phyloP scores from a whole-genome alignment of 768 basidiomycete genomes.

The Serendipita sp. region DNA sequence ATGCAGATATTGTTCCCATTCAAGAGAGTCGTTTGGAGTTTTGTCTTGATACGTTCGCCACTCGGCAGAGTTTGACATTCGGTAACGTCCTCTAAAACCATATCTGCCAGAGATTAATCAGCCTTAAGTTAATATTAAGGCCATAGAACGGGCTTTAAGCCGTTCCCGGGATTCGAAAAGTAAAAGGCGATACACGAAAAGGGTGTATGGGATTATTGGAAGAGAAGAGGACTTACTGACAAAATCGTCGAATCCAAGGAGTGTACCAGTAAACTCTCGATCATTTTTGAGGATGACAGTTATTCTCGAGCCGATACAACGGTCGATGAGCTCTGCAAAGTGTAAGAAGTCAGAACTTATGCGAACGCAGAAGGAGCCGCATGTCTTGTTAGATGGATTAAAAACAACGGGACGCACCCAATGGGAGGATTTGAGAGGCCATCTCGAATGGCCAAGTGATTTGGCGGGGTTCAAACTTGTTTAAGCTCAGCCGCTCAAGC shows the following conservation, averaged over 20 bases:
- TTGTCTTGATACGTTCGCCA: slow-evolving; percentile 56
- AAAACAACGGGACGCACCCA: slow-evolving; percentile 32
- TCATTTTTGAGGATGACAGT: slow-evolving; percentile 99
- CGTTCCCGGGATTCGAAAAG: background rate
- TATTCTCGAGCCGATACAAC: slow-evolving; percentile 90
- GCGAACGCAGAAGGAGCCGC: background rate
- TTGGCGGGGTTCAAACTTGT: too few species aligned
- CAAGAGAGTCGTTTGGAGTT: slow-evolving; percentile 71
- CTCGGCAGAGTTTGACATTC: slow-evolving; percentile 87
- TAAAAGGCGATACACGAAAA: background rate
- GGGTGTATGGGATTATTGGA: background rate
- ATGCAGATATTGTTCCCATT: slow-evolving; percentile 97
- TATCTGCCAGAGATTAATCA: slow-evolving; percentile 32
- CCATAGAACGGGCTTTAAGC: background rate
- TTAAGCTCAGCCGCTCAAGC: too few species aligned
- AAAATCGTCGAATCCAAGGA: slow-evolving; percentile 96
- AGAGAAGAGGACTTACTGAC: slow-evolving; percentile 64
- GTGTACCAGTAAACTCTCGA: slow-evolving; percentile 87
- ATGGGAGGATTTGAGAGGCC: slow-evolving; percentile 89
- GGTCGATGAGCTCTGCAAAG: slow-evolving; percentile 74
- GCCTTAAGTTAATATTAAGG: background rate
- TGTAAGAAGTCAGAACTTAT: background rate
- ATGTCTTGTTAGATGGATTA: background rate
- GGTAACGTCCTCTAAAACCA: slow-evolving; percentile 91
- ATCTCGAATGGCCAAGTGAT: slow-evolving; percentile 25